Evolutionary conservation across 768 basidiomycete species (phyloP).

Genomic region (Lactarius deliciosus): DNA sequence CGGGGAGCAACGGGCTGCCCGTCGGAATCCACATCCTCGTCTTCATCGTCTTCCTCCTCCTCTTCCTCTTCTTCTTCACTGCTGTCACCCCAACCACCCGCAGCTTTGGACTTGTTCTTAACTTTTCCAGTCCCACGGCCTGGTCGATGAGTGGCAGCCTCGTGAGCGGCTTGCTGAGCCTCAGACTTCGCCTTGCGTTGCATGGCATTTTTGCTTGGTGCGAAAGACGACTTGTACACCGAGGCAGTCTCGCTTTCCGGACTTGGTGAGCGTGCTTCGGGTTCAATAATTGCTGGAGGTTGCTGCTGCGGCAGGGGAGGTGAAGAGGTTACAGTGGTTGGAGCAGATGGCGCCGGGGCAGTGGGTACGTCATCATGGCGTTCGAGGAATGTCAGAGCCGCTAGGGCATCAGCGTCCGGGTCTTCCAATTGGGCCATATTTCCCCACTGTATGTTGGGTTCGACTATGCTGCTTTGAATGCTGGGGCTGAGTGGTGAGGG

Average conservation of each 20-base stretch:
- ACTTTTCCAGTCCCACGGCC: constrained; percentile 52
- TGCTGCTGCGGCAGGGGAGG: constrained; percentile 34
- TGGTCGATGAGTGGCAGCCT: constrained; percentile 74
- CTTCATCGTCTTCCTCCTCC: constrained; percentile 65
- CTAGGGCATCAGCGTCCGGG: constrained; percentile 67
- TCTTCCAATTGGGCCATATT: constrained; percentile 40
- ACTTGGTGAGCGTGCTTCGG: constrained; percentile 33
- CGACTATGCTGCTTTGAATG: constrained; percentile 18
- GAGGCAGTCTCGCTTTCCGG: constrained; percentile 31
- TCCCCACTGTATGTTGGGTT: constrained; percentile 1
- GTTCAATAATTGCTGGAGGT: constrained; percentile 34
- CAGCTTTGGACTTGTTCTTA: constrained; percentile 44
- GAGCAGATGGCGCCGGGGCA: constrained; percentile 30
- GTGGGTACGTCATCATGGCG: constrained; percentile 41
- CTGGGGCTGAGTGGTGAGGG: constrained; percentile 28
- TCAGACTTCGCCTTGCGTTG: constrained; percentile 84
- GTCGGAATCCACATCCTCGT: constrained; percentile 66
- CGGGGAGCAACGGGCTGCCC: constrained; percentile 38
- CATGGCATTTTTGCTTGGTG: constrained; percentile 77
- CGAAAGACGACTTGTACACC: constrained; percentile 83
- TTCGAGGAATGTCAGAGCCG: constrained; percentile 75
- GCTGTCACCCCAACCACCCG: constrained; percentile 59
- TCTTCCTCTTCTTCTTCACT: constrained; percentile 76
- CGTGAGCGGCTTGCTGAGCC: constrained; percentile 78
- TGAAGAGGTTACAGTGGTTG: constrained; percentile 35